Percentiles rank a stretch among this genome's conserved stretches.
phyloP scores from a whole-genome alignment of 2,329 filamentous ascomycete genomes.

The Fusarium continuum region DNA sequence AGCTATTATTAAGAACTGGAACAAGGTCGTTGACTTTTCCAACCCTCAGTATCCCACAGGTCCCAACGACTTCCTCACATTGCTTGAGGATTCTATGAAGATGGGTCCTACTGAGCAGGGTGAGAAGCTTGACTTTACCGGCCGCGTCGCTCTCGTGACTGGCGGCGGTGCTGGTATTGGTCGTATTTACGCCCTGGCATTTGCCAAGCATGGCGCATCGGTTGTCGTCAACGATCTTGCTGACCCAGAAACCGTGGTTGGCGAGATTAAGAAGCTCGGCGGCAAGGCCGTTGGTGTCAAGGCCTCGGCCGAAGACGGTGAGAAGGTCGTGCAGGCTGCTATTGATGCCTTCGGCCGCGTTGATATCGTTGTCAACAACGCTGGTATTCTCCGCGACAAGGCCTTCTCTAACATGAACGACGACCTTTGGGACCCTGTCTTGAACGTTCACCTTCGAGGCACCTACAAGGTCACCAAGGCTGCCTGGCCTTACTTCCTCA shows the following conservation, averaged over 20 bases:
- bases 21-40: conserved; percentile 86
- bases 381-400: conserved; percentile 97
- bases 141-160: conserved; percentile 86
- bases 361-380: conserved; percentile 97
- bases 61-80: conserved; percentile 84
- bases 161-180: conserved; percentile 92
- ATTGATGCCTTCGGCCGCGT: conserved; percentile 94
- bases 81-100: conserved; percentile 86
- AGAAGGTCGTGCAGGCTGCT: conserved; percentile 88
- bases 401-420: conserved; percentile 98
- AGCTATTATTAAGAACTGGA: conserved; percentile 89
- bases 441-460: conserved; percentile 91
- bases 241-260: conserved; percentile 88
- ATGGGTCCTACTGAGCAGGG: conserved; percentile 76
- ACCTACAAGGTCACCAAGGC: conserved; percentile 98
- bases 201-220: conserved; percentile 83
- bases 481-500: conserved; percentile 96
- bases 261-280: conserved; percentile 89
- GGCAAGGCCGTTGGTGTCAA: conserved; percentile 93
- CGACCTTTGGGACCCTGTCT: conserved; percentile 87
- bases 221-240: conserved; percentile 96
- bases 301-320: conserved; percentile 91
- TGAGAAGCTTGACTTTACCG: conserved; percentile 81
- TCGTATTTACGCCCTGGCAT: conserved; percentile 87
- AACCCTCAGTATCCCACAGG: conserved; percentile 81